Evolutionary conservation across 441 rosid species (phyloP).

Genomic region (Aquilaria agallochum): DNA sequence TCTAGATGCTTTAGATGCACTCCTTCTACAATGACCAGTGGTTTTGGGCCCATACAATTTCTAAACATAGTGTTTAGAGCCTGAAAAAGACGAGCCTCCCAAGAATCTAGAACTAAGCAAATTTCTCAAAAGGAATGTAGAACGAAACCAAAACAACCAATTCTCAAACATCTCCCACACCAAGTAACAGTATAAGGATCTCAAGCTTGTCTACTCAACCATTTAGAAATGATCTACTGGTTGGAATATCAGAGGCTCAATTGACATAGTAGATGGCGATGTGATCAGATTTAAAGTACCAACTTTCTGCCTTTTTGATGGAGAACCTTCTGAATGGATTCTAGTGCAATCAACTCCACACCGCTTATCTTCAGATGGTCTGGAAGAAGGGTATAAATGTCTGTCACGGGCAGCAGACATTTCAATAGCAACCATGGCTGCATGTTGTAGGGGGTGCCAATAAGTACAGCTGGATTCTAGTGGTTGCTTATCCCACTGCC

Average conservation of each 20-base stretch:
- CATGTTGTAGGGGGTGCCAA: conserved; percentile 82
- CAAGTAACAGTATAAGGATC: no score
- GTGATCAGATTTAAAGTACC: conserved; percentile 32
- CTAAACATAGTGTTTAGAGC: neutral
- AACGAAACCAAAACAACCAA: neutral
- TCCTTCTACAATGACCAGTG: no score
- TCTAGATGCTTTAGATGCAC: no score
- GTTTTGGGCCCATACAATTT: neutral
- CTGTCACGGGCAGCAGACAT: conserved; percentile 81
- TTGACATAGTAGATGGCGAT: neutral
- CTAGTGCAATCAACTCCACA: conserved; percentile 22
- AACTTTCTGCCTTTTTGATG: conserved; percentile 59
- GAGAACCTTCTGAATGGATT: conserved; percentile 25
- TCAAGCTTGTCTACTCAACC: no score
- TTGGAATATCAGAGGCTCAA: no score
- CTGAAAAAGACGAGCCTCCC: neutral
- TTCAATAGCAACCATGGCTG: conserved; percentile 82
- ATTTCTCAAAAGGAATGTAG: neutral
- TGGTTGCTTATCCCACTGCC: conserved; percentile 51
- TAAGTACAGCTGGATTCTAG: conserved; percentile 21
- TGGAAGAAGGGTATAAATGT: conserved; percentile 40
- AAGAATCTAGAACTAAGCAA: neutral
- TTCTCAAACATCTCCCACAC: neutral
- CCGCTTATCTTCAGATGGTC: conserved; percentile 20
- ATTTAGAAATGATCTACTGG: no score